Evolutionary conservation across 2,329 filamentous ascomycete genomes (phyloP), one percentile per base, ranked within the genome.

Genomic region (Neofusicoccum kwambonambiense): DNA sequence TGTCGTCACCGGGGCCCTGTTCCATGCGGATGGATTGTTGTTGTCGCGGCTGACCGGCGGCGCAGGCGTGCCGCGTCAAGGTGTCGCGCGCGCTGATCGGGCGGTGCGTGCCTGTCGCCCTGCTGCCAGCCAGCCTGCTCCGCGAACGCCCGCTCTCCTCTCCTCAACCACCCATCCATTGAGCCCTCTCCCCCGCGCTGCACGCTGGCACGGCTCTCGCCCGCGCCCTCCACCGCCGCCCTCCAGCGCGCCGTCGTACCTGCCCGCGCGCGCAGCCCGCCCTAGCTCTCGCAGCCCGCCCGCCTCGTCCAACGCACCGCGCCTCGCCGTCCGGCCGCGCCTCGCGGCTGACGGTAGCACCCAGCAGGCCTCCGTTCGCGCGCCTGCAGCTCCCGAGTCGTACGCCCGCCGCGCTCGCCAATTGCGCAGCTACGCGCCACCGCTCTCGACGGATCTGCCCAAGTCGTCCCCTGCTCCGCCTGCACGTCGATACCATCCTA

Each of bases 281-380:
- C 27, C 27, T 31, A 31, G 27, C 27, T 31, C 27, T 31, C 27
- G 37, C 56, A 39, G 56, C 56, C 56, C 41, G 41, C 41, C 41
- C 41, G 41, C 41, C 56, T 60, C 56, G 56, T 57, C 52, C 52
- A 42, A 57, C 50, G 34, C 50, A 52, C 50, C 41, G 34, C 50
- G 50, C 50, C 50, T 52, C 50, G 50, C 34, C 50, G 50, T 52
- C 50, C 34, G 52, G 52, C 56, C 56, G 56, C 54, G 39, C 56
- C 56, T 60, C 56, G 56, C 50, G 50, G 61, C 61, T 64, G 61
- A 64, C 61, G 56, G 62, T 64, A 64, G 45, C 62, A 64, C 62
- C 51, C 39, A 62, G 37, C 22, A 44, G 37, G 49, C 39, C 60
- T 42, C 47, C 39, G 45, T 51, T 56, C 62, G 42, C 51, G 62